Evolutionary conservation across 2,329 filamentous ascomycete species (phyloP), one percentile per base, ranked within the genome.

Genomic region (Fusarium sp.): DNA sequence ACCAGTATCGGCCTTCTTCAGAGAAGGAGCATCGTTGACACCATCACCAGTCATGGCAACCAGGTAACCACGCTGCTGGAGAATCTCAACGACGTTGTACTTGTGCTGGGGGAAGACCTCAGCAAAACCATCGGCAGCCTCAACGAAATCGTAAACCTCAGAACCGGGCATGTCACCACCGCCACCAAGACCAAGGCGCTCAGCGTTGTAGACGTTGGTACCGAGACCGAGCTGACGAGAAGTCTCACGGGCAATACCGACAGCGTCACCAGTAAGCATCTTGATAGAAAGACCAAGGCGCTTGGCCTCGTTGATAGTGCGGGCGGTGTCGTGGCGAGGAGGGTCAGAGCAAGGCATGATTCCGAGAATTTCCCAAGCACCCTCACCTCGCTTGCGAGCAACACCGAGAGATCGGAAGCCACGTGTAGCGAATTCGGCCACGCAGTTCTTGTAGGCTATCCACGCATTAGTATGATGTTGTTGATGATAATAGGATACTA

Each of bases 11-110:
- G 94, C 94, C 86, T 95, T 97, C 86, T 97, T 97, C 79, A 97
- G 86, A 30, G 93, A 97, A 71, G 94, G 93, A 72, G 94, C 94
- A 82, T 97, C 94, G 84, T 97, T 97, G 84, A 97, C 94, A 88
- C 94, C 94, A 76, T 97, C 94, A 87, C 94, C 94, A 83, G 94
- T 97, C 94, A 97, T 97, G 80, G 94, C 94, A 83, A 97, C 94
- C 43, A 97, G 89, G 83, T 97, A 95, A 73, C 94, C 94, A 89
- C 94, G 92, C 85, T 95, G 92, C 84, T 97, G 94, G 53, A 97
- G 89, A 78, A 97, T 97, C 83, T 97, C 93, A 76, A 97, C 94
- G 53, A 76, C 74, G 22, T 76, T 76, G 65, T 76, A 97, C 87
- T 97, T 97, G 88, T 97, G 94, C 84, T 97, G 92, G 76, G 94